Base-by-base conservation (phyloP, 2,329 filamentous ascomycete genomes). In the Cadophora sp. region DNA sequence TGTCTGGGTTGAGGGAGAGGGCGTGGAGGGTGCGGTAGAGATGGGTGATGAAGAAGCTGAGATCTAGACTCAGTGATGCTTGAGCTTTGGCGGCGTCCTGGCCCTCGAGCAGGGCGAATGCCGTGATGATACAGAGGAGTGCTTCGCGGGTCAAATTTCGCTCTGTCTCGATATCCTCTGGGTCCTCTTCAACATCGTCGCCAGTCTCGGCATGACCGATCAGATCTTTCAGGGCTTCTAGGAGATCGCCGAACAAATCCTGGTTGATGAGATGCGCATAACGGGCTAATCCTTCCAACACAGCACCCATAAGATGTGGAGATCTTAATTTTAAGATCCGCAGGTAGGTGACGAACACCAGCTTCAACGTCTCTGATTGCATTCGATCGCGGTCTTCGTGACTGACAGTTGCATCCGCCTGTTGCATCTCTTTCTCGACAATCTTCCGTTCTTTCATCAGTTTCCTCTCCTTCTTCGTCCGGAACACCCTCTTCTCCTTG, bases 201-300 rank as follows among this genome's bases (percentile, higher is more conserved):
- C 85, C 83, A 0, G 85, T 83, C 75, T 91, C 87, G 63, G 92
- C 91, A 73, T 94, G 88, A 4, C 89, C 87, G 75, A 98, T 95
- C 55, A 99, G 87, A 72, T 99, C 96, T 79, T 97, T 97, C 48
- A 99, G 84, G 0, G 94, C 95, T 80, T 98, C 96, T 12, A 99
- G 87, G 34, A 99, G 85, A 77, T 99, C 96, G 31, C 95, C 96
- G 76, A 99, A 99, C 83, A 99, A 98, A 78, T 99, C 93, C 77
- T 99, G 94, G 82, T 99, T 99, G 85, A 99, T 99, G 68, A 99
- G 86, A 78, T 97, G 96, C 3, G 94, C 91, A 78, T 97, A 99
- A 77, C 94, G 94, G 62, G 95, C 94, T 26, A 99, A 83, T 31
- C 96, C 96, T 82, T 98, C 96, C 5, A 99, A 86, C 0, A 97